These are phyloP conservation scores for Termitomyces sp. DNA, from an alignment of 768 basidiomycete species.

Conservation along the genomic window DNA sequence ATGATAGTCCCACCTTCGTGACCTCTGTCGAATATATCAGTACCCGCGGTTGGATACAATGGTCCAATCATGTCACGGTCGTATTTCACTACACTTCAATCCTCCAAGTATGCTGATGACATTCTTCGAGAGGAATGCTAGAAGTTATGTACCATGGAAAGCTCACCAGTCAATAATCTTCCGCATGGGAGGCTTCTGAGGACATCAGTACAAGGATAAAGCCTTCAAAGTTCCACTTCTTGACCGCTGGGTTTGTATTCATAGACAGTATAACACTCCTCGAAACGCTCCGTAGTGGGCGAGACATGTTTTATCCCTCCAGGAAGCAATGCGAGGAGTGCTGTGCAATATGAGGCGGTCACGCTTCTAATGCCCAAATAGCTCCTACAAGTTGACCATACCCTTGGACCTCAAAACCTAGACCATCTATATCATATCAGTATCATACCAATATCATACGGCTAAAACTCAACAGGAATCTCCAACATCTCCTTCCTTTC, in stretches of 20 bases:
- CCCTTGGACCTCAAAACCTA: no score
- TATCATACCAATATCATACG: no score
- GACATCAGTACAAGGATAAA: constrained; percentile 1
- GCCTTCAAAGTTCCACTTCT: constrained; percentile 39
- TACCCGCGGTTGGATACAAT: background rate
- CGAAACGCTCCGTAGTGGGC: no score
- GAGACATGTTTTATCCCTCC: no score
- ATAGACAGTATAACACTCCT: no score
- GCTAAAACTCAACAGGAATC: no score
- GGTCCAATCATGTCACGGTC: background rate
- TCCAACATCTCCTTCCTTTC: no score
- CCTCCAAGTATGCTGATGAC: background rate
- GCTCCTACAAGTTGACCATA: no score
- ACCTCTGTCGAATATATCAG: background rate
- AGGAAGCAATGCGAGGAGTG: no score
- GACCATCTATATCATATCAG: no score
- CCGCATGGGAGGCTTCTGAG: background rate
- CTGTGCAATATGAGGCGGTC: no score
- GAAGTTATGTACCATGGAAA: background rate
- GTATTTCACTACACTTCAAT: background rate
- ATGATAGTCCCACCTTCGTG: background rate
- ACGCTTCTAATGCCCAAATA: no score
- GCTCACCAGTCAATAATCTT: background rate
- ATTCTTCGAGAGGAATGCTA: background rate
- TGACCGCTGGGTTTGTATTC: constrained; percentile 33